These are phyloP conservation scores for Orbilia blumenaviensis DNA, from an alignment of 2,329 filamentous ascomycete species.

Conservation along the genomic window DNA sequence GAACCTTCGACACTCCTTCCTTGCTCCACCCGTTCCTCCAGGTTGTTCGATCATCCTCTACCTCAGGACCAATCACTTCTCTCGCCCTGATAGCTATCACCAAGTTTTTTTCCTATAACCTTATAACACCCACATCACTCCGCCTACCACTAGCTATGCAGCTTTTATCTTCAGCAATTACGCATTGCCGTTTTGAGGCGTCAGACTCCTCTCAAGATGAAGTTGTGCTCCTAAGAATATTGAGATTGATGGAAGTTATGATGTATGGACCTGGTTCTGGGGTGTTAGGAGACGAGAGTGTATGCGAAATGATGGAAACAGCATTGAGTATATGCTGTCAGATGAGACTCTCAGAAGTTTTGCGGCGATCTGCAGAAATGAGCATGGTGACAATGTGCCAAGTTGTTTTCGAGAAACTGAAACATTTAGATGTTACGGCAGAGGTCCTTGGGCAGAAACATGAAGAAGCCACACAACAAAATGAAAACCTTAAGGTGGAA, in stretches of 20 bases:
- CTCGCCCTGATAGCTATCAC: conserved; percentile 91
- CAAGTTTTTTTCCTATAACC: conserved; percentile 95
- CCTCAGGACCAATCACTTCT: conserved; percentile 94
- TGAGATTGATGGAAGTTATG: conserved; percentile 99
- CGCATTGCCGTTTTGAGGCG: conserved; percentile 96
- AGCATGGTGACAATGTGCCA: conserved; percentile 99
- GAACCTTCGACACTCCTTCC: conserved; percentile 84
- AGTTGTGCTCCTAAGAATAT: conserved; percentile 89
- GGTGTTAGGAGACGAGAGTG: conserved; percentile 94
- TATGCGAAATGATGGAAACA: conserved; percentile 99
- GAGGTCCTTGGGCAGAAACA: conserved; percentile 69
- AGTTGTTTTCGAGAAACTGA: conserved; percentile 93
- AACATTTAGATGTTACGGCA: conserved; percentile 81
- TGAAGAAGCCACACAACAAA: conserved; percentile 74
- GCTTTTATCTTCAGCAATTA: conserved; percentile 90
- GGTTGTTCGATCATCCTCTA: conserved; percentile 94
- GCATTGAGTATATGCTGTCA: conserved; percentile 97
- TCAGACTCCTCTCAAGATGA: conserved; percentile 95
- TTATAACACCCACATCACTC: conserved; percentile 85
- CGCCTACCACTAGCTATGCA: conserved; percentile 92
- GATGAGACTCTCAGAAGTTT: conserved; percentile 84
- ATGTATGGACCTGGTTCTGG: conserved; percentile 91
- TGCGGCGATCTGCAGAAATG: conserved; percentile 91
- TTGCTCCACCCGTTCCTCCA: conserved; percentile 93
- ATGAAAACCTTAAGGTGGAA: conserved; percentile 84